Evolutionary conservation across 1,139 yeast species (phyloP).

Genomic region (Kodamaea derodonti): DNA sequence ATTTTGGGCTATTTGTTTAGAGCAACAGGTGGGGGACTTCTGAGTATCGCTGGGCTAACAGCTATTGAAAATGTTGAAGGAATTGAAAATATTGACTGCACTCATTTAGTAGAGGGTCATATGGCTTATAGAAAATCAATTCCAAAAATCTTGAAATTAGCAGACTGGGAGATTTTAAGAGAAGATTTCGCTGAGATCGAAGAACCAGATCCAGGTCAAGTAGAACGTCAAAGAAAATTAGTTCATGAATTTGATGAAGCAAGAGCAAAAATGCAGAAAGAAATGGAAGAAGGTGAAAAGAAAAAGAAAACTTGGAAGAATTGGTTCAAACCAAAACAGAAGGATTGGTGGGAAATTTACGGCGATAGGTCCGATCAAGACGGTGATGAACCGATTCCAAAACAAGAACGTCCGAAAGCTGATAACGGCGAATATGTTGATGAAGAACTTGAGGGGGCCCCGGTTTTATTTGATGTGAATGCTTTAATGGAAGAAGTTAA

Average conservation of each 20-base stretch:
- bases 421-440: background rate
- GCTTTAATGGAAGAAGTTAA: conserved; percentile 45
- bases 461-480: conserved; percentile 40
- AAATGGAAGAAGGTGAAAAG: conserved; percentile 23
- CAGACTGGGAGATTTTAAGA: conserved; percentile 79
- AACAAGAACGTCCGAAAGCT: background rate
- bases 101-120: conserved; percentile 87
- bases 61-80: conserved; percentile 62
- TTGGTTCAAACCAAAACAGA: conserved; percentile 74
- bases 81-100: conserved; percentile 82
- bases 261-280: conserved; percentile 49
- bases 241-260: conserved; percentile 85
- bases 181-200: conserved; percentile 96
- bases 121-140: conserved; percentile 94
- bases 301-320: conserved; percentile 47
- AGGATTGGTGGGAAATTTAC: conserved; percentile 85
- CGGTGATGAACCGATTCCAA: conserved; percentile 5
- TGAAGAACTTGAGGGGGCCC: background rate
- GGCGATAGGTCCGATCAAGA: conserved; percentile 11
- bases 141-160: conserved; percentile 65
- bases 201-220: conserved; percentile 89
- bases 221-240: conserved; percentile 76
- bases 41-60: conserved; percentile 85
- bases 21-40: conserved; percentile 93
- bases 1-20: conserved; percentile 89